phyloP scores from a whole-genome alignment of 768 basidiomycete species.

The Boletus patriciae region DNA sequence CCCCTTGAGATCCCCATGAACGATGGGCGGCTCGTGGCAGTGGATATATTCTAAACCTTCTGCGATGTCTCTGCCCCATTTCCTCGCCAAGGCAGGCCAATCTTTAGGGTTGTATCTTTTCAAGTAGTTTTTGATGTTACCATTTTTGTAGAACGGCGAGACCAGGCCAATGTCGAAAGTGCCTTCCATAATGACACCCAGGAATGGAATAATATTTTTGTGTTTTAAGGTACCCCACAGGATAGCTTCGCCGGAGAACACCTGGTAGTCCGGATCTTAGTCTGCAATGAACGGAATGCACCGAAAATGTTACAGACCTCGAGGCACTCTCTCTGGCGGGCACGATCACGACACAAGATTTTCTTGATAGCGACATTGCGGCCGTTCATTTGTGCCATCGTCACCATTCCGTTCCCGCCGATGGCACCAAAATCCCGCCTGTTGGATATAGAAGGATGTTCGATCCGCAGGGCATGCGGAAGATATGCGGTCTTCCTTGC shows the following conservation, averaged over 20 bases:
- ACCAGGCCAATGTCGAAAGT: slow-evolving; percentile 20
- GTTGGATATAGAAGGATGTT: neutral
- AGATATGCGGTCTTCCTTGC: slow-evolving; percentile 30
- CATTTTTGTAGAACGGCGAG: slow-evolving; percentile 23
- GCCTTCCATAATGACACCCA: slow-evolving; percentile 16
- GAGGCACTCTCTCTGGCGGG: neutral
- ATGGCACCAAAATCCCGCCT: slow-evolving; percentile 4
- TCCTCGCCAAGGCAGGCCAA: slow-evolving; percentile 7
- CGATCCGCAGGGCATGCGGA: slow-evolving; percentile 20
- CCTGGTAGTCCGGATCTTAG: slow-evolving; percentile 10
- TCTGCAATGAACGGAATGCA: neutral
- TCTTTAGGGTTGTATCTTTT: neutral
- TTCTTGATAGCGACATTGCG: slow-evolving; percentile 29
- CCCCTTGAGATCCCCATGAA: slow-evolving; percentile 45
- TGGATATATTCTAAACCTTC: slow-evolving; percentile 28
- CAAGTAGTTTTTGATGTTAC: slow-evolving; percentile 18
- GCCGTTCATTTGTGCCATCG: slow-evolving; percentile 13
- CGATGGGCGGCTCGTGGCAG: slow-evolving; percentile 26
- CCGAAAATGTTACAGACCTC: slow-evolving; percentile 12
- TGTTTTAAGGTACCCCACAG: slow-evolving; percentile 29
- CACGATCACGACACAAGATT: slow-evolving; percentile 4
- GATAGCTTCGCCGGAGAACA: slow-evolving; percentile 29
- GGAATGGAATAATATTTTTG: slow-evolving; percentile 28
- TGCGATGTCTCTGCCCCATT: slow-evolving; percentile 18
- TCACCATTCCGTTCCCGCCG: slow-evolving; percentile 23